These are phyloP conservation scores for Jatropha curcas DNA, from an alignment of 345 rosid species.

Conservation along the genomic window DNA sequence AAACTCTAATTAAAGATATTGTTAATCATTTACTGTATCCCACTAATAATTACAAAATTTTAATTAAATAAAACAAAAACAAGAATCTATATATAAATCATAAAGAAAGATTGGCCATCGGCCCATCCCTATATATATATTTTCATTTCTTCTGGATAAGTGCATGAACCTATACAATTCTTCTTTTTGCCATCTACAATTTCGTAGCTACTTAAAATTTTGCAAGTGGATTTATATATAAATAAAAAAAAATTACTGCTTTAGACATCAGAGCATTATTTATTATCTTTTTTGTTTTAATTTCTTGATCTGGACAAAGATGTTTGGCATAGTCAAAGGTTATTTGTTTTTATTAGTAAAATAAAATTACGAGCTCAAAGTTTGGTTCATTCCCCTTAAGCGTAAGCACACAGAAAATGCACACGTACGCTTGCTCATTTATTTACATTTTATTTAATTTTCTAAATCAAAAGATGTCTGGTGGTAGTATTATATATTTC, in stretches of 20 bases:
- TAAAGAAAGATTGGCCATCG: not conserved
- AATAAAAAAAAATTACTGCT: not conserved
- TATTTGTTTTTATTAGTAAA: no score
- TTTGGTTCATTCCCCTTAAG: conserved; percentile 5
- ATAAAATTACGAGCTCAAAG: not conserved
- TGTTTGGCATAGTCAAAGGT: not conserved
- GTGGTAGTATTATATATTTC: no score
- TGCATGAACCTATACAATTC: conserved; percentile 19
- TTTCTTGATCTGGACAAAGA: not conserved
- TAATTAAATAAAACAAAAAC: no score
- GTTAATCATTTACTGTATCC: no score
- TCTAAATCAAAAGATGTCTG: not conserved
- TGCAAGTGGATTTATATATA: not conserved
- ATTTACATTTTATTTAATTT: not conserved
- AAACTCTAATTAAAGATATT: no score
- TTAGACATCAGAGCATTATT: not conserved
- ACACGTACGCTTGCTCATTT: not conserved
- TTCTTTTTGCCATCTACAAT: not conserved
- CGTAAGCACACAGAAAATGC: not conserved
- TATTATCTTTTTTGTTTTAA: not conserved
- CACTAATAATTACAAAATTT: no score
- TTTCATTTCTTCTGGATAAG: not conserved
- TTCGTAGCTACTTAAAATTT: not conserved
- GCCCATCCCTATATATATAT: not conserved
- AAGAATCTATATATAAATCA: no score